Percentiles rank a stretch among this genome's conserved stretches.
These are phyloP conservation scores for Entrophospora sp. DNA, from an alignment of 192 early-diverging fungal species.

Conservation along the genomic window DNA sequence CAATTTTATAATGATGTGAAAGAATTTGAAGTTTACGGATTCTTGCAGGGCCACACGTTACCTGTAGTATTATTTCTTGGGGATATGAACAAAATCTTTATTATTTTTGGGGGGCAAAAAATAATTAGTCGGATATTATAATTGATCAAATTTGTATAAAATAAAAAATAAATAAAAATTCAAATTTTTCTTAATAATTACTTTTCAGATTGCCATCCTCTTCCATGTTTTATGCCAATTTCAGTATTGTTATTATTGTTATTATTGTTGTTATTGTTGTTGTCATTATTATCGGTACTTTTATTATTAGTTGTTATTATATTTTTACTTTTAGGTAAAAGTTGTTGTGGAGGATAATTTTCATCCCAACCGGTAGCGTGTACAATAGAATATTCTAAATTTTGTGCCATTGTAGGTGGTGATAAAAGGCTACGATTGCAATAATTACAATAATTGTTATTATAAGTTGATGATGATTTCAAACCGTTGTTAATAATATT, in stretches of 20 bases:
- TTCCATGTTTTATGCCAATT: slow-evolving; percentile 18
- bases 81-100: slow-evolving; percentile 61
- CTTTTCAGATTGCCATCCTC: slow-evolving; percentile 45
- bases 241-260: neutral
- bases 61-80: slow-evolving; percentile 54
- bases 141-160: neutral
- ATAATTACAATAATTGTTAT: too few species aligned
- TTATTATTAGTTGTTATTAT: too few species aligned
- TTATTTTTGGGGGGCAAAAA: neutral
- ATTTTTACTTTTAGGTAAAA: slow-evolving; percentile 28
- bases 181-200: slow-evolving; percentile 17
- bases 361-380: slow-evolving; percentile 34
- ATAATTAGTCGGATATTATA: neutral
- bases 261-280: too few species aligned
- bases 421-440: too few species aligned
- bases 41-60: slow-evolving; percentile 43
- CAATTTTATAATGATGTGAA: slow-evolving; percentile 73
- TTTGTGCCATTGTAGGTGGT: too few species aligned
- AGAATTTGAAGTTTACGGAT: slow-evolving; percentile 62
- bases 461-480: too few species aligned
- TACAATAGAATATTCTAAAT: slow-evolving; percentile 8
- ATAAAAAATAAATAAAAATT: neutral
- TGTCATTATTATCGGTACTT: too few species aligned
- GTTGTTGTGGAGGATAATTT: slow-evolving; percentile 32
- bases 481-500: too few species aligned